phyloP scores from a whole-genome alignment of 1,139 yeast genomes.

The Yamadazyma aaseri region DNA sequence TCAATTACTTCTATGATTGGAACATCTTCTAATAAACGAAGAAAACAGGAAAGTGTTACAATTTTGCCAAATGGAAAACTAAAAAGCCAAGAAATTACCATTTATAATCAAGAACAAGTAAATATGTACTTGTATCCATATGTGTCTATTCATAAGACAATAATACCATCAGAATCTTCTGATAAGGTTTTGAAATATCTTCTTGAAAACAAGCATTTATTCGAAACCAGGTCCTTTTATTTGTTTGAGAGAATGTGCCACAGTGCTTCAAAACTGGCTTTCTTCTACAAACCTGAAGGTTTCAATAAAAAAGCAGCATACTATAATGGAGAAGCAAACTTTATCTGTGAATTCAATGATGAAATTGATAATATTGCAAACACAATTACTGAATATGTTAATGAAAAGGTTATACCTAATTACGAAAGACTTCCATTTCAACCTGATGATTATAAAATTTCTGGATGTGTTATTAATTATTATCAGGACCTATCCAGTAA shows the following conservation, averaged over 20 bases:
- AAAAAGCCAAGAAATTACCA: slow-evolving; percentile 15
- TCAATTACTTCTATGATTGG: slow-evolving; percentile 18
- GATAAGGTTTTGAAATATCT: slow-evolving; percentile 40
- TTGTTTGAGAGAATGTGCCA: slow-evolving; percentile 59
- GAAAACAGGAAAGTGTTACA: neutral
- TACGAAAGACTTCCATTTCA: slow-evolving; percentile 26
- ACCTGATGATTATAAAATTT: slow-evolving; percentile 38
- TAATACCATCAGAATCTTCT: slow-evolving; percentile 51
- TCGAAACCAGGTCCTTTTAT: slow-evolving; percentile 46
- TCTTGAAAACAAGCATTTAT: slow-evolving; percentile 34
- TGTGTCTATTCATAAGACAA: slow-evolving; percentile 49
- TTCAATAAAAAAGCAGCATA: slow-evolving; percentile 28
- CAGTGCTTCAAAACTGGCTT: slow-evolving; percentile 51
- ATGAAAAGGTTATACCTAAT: slow-evolving; percentile 30
- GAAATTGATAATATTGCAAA: slow-evolving; percentile 39
- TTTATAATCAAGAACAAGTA: slow-evolving; percentile 38
- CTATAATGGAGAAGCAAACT: slow-evolving; percentile 12
- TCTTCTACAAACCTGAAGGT: slow-evolving; percentile 26
- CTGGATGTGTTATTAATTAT: slow-evolving; percentile 54
- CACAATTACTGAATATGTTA: slow-evolving; percentile 43
- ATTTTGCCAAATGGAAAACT: neutral
- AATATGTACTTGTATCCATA: slow-evolving; percentile 38
- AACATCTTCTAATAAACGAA: slow-evolving; percentile 1
- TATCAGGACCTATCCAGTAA: slow-evolving; percentile 49
- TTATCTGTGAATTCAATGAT: slow-evolving; percentile 8